Percentiles rank a stretch among this genome's conserved stretches.
Evolutionary conservation across 176 grass and related monocot species (phyloP).

Genomic region (Phoenix roebelenii): DNA sequence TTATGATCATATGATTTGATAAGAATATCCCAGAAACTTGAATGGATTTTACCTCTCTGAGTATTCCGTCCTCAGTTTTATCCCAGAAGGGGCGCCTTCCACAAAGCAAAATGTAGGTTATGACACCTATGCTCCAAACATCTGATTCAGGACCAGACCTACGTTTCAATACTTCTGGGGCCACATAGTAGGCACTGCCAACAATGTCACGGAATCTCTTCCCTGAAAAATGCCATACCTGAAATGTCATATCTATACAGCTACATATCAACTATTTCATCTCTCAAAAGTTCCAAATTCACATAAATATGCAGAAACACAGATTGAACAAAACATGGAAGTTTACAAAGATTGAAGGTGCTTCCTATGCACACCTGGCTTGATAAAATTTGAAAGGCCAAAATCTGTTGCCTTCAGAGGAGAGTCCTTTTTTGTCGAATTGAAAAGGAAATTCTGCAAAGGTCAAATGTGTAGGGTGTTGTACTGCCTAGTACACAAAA

Average conservation of each 20-base stretch:
- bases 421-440: conserved; percentile 67
- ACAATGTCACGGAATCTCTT: conserved; percentile 82
- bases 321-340: conserved; percentile 5
- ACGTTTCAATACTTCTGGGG: conserved; percentile 82
- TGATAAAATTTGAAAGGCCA: conserved; percentile 95
- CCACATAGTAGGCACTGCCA: conserved; percentile 91
- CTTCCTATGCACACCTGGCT: conserved; percentile 47
- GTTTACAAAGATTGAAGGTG: conserved; percentile 10
- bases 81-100: conserved; percentile 92
- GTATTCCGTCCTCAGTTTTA: conserved; percentile 98
- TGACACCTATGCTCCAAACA: conserved; percentile 97
- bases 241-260: too few species aligned
- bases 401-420: conserved; percentile 95
- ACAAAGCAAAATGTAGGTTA: conserved; percentile 92
- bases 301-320: not conserved
- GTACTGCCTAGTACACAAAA: too few species aligned
- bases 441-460: conserved; percentile 92
- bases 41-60: conserved; percentile 60
- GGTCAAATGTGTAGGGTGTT: not conserved
- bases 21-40: not conserved
- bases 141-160: conserved; percentile 85
- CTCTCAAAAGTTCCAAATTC: not conserved
- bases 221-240: conserved; percentile 27
- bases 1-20: too few species aligned
- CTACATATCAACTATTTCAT: not conserved